A percentile compares a stretch with the other conserved stretches of the same genome.
These are phyloP conservation scores for Imleria badia DNA, from an alignment of 768 basidiomycete genomes.

Conservation along the genomic window DNA sequence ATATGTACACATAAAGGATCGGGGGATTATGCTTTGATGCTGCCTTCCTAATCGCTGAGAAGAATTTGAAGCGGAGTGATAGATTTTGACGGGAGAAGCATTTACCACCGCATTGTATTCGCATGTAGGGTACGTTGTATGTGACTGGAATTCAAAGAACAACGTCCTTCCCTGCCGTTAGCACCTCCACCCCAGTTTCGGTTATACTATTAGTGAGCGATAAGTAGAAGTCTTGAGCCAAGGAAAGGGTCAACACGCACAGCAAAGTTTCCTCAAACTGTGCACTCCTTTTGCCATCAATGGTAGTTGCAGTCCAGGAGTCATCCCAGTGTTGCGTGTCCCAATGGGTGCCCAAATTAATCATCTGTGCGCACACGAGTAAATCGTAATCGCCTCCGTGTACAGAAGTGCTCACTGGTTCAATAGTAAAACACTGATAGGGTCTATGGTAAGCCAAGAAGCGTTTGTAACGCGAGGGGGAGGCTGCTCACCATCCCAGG, in stretches of 20 bases:
- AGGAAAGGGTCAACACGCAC: conserved; percentile 52
- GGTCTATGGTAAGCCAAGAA: conserved; percentile 6
- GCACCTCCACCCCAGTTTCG: conserved; percentile 84
- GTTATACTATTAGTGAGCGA: conserved; percentile 62
- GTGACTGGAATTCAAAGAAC: conserved; percentile 21
- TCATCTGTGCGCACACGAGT: conserved; percentile 60
- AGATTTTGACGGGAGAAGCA: conserved; percentile 17
- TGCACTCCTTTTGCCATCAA: conserved; percentile 87
- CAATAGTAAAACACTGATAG: conserved; percentile 68
- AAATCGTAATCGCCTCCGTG: not conserved
- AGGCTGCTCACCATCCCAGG: conserved; percentile 73
- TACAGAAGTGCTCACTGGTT: conserved; percentile 53
- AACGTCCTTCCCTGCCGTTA: conserved; percentile 58
- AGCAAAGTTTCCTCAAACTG: conserved; percentile 98
- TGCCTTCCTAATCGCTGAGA: conserved; percentile 23
- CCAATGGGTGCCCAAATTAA: conserved; percentile 82
- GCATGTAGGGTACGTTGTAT: conserved; percentile 24
- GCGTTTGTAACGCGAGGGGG: not conserved
- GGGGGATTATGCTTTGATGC: conserved; percentile 24
- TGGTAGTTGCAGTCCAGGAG: conserved; percentile 94
- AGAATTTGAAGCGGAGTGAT: conserved; percentile 19
- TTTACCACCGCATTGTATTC: conserved; percentile 22
- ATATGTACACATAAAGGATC: conserved; percentile 32
- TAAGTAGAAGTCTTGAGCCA: conserved; percentile 16
- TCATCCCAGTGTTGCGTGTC: conserved; percentile 86